Percentiles rank a stretch among this genome's conserved stretches.
These are phyloP conservation scores for Morella rubra DNA, from an alignment of 306 rosid genomes.

Conservation along the genomic window DNA sequence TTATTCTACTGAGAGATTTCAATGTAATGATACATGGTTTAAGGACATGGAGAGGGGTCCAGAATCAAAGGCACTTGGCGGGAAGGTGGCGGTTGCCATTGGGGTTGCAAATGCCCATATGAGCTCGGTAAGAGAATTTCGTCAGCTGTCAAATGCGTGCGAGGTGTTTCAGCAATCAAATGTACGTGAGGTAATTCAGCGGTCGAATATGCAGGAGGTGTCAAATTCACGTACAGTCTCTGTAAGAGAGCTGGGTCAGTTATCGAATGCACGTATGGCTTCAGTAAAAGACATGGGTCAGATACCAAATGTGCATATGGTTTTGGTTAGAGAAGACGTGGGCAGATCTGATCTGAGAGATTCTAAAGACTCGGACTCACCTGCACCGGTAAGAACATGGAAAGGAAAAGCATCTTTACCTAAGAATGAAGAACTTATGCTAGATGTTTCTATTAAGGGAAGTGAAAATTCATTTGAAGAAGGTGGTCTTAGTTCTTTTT, in stretches of 20 bases:
- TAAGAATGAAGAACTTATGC: constrained; percentile 51
- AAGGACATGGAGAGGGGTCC: constrained; percentile 74
- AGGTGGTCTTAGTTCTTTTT: constrained; percentile 66
- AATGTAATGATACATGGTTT: constrained; percentile 44
- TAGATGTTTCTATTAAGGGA: constrained; percentile 51
- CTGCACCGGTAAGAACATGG: constrained; percentile 44
- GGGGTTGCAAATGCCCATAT: constrained; percentile 43
- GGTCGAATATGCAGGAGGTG: constrained; percentile 34
- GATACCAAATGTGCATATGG: constrained; percentile 53
- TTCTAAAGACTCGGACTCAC: constrained; percentile 42
- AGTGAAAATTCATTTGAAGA: constrained; percentile 60
- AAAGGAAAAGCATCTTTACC: constrained; percentile 64
- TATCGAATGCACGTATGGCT: constrained; percentile 35
- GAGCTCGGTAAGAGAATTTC: constrained; percentile 33
- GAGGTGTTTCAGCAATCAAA: constrained; percentile 50
- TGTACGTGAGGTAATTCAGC: constrained; percentile 40
- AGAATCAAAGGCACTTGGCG: constrained; percentile 60
- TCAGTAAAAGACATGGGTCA: constrained; percentile 58
- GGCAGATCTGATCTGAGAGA: constrained; percentile 41
- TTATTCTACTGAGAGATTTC: constrained; percentile 27
- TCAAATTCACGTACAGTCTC: constrained; percentile 42
- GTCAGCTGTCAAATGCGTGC: constrained; percentile 28
- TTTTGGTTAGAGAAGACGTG: constrained; percentile 52
- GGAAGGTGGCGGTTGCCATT: constrained; percentile 43
- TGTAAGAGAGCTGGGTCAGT: constrained; percentile 8